Evolutionary conservation across 1,284 basidiomycete species (phyloP), one percentile per base, ranked within the genome.

Genomic region (Tilletiaria anomala): DNA sequence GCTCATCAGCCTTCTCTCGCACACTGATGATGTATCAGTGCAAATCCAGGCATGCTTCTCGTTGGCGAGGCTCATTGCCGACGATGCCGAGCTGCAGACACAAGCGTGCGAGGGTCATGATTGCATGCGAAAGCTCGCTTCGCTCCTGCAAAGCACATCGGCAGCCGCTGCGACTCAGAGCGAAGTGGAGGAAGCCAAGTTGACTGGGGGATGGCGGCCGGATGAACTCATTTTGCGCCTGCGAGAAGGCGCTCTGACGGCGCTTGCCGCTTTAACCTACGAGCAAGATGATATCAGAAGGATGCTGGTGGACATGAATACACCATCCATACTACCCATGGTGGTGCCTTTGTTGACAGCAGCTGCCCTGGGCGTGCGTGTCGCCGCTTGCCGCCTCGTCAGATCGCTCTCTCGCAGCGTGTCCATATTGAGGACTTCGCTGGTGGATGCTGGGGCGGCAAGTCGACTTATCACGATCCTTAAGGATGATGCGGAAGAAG

Each of bases 381-480:
- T 59, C 5, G 56, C 58, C 6, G 61, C 60, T 6, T 57, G 54
- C 24, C 49, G 56, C 0, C 44, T 65, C 8, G 47, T 54, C 4
- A 48, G 61, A 17, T 51, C 54, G 2, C 49, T 65, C 4, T 52
- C 50, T 8, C 46, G 62, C 11, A 61, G 53, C 42, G 49, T 63
- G n/a, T 44, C 47, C 5, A 53, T 61, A 18, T 38, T 65, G 11
- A 47, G 62, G 21, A 63, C 62, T 2, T 51, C 44, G 3, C 48
- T 65, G 15, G 50, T 61, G 5, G 62, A 65, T 38, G 59, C 57
- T 3, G 57, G 53, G 8, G 49, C 63, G 2, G 54, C 58, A 1
- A 50, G 50, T 2, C 48, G 51, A 40, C 42, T 65, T 4, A 35
- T 65, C 1, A 43, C 35, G 2, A 47, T 63, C 14, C 31, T 65